Evolutionary conservation across 768 basidiomycete species (phyloP).

Genomic region (Russula lepida): DNA sequence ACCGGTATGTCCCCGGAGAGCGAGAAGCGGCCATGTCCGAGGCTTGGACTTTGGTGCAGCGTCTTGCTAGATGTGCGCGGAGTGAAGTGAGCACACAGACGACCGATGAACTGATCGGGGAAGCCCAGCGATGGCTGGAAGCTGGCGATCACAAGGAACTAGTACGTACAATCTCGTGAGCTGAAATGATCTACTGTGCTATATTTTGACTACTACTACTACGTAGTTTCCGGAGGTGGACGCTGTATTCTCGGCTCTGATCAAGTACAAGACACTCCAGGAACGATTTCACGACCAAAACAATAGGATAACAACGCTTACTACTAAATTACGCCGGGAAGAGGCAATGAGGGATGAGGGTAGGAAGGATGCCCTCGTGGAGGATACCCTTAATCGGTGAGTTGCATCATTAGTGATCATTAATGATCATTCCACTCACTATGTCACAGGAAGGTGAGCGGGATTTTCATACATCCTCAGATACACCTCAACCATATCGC

Average conservation of each 20-base stretch:
- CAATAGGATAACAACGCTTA: background rate
- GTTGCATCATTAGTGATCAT: background rate
- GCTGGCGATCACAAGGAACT: constrained; percentile 8
- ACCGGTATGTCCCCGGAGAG: constrained; percentile 23
- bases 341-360: constrained; percentile 4
- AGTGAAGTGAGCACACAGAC: constrained; percentile 26
- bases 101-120: constrained; percentile 34
- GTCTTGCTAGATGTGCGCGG: constrained; percentile 7
- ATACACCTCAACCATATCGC: constrained; percentile 1
- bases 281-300: constrained; percentile 12
- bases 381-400: constrained; percentile 10
- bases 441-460: constrained; percentile 12
- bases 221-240: constrained; percentile 18
- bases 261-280: constrained; percentile 17
- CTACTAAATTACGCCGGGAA: background rate
- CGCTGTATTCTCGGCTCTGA: constrained; percentile 9
- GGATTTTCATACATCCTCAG: background rate
- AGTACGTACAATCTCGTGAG: background rate
- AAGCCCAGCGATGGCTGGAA: constrained; percentile 47
- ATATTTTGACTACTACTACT: background rate
- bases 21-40: constrained; percentile 3
- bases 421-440: background rate
- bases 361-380: constrained; percentile 11
- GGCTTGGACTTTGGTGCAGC: constrained; percentile 10
- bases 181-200: background rate